These are phyloP conservation scores for Alternaria longipes DNA, from an alignment of 2,329 filamentous ascomycete species.

Conservation along the genomic window DNA sequence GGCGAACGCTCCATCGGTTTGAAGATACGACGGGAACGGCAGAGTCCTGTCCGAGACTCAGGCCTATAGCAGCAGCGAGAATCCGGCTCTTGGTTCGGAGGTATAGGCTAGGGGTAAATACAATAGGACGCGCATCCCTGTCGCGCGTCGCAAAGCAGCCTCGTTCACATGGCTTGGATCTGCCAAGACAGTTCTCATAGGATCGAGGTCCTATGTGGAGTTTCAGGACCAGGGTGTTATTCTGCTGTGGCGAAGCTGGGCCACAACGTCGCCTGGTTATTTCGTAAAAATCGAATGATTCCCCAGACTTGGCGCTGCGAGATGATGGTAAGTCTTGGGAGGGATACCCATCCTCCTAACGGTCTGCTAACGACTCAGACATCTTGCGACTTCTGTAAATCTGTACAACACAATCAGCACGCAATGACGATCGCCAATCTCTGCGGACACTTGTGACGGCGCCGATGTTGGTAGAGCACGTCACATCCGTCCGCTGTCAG, in stretches of 20 bases:
- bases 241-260: not conserved
- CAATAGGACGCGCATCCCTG: slow-evolving; percentile 19
- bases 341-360: not conserved
- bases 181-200: slow-evolving; percentile 15
- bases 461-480: not conserved
- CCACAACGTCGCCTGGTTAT: not conserved
- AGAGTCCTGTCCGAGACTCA: not conserved
- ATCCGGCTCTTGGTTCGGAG: slow-evolving; percentile 1
- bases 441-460: not conserved
- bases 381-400: not conserved
- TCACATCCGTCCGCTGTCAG: not conserved
- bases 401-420: not conserved
- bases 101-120: not conserved
- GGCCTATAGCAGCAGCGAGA: slow-evolving; percentile 4
- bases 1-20: slow-evolving; percentile 16
- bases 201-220: not conserved
- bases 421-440: not conserved
- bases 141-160: slow-evolving; percentile 14
- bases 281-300: slow-evolving; percentile 2
- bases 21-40: not conserved
- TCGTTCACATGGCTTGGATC: not conserved
- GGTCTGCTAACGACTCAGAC: not conserved
- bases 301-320: slow-evolving; percentile 2
- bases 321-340: not conserved
- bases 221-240: slow-evolving; percentile 10